phyloP scores from a whole-genome alignment of 305 asterid genomes.

The Nicotiana rustica region DNA sequence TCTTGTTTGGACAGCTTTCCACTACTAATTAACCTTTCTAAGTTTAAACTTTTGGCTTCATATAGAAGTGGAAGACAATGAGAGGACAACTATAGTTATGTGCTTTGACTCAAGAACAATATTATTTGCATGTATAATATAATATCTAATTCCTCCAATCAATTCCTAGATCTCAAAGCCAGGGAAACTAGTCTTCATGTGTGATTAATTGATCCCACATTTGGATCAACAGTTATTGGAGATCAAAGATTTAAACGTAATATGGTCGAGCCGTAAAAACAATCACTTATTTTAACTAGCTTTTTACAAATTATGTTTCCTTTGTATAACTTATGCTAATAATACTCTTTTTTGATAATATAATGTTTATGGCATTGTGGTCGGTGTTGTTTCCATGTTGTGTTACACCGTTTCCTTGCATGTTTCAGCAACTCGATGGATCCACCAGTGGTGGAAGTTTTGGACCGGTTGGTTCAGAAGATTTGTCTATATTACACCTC shows the following conservation, averaged over 20 bases:
- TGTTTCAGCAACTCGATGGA: too few species aligned
- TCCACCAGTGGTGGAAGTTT: too few species aligned
- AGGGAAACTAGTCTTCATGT: slow-evolving; percentile 33
- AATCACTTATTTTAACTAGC: too few species aligned
- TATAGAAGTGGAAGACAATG: slow-evolving; percentile 21
- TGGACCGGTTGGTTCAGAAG: too few species aligned
- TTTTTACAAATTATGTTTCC: too few species aligned
- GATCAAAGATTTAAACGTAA: background rate
- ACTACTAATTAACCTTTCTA: slow-evolving; percentile 8
- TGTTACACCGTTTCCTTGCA: too few species aligned
- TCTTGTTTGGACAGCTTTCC: slow-evolving; percentile 30
- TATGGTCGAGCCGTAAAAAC: too few species aligned
- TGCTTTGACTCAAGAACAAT: slow-evolving; percentile 33
- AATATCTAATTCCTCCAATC: slow-evolving; percentile 29
- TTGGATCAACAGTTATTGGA: background rate
- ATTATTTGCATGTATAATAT: background rate
- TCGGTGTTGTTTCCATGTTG: too few species aligned
- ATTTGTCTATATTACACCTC: too few species aligned
- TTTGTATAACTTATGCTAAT: too few species aligned
- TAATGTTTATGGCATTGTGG: too few species aligned
- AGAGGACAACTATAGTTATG: slow-evolving; percentile 35
- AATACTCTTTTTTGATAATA: too few species aligned
- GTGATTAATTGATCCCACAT: slow-evolving; percentile 42
- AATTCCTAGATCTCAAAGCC: slow-evolving; percentile 33
- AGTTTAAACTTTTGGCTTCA: background rate